Percentiles rank a stretch among this genome's conserved stretches.
These are phyloP conservation scores for Streptanthus diversifolius DNA, from an alignment of 345 rosid genomes.

Conservation along the genomic window DNA sequence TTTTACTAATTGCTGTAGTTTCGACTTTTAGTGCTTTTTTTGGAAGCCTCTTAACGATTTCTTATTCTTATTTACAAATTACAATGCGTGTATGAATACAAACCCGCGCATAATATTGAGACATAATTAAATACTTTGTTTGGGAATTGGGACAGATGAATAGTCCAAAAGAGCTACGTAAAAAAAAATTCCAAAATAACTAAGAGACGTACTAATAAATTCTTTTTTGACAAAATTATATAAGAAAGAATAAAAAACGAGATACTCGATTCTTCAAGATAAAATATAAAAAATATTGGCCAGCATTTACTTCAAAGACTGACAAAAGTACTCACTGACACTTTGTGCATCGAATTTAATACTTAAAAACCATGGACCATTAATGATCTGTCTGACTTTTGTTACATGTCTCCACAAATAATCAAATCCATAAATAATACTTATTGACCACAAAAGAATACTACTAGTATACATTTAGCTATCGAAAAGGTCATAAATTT, in stretches of 20 bases:
- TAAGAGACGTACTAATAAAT: background rate
- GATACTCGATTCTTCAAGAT: background rate
- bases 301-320: slow-evolving; percentile 30
- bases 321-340: slow-evolving; percentile 38
- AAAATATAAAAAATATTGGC: slow-evolving; percentile 3
- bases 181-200: slow-evolving; percentile 13
- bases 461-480: background rate
- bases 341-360: slow-evolving; percentile 26
- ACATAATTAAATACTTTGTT: slow-evolving; percentile 4
- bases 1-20: background rate
- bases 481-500: background rate
- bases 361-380: slow-evolving; percentile 28
- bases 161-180: slow-evolving; percentile 6
- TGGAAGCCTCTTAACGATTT: background rate
- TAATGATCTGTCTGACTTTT: slow-evolving; percentile 31
- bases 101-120: background rate
- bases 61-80: background rate
- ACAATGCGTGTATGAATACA: background rate
- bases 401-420: slow-evolving; percentile 17
- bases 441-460: slow-evolving; percentile 2
- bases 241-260: background rate
- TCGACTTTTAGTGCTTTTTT: no score
- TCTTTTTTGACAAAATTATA: background rate
- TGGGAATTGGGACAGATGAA: background rate
- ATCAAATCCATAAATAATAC: background rate